Conservation (phyloP, 345 rosid genomes). For the Lepidium didymum region DNA sequence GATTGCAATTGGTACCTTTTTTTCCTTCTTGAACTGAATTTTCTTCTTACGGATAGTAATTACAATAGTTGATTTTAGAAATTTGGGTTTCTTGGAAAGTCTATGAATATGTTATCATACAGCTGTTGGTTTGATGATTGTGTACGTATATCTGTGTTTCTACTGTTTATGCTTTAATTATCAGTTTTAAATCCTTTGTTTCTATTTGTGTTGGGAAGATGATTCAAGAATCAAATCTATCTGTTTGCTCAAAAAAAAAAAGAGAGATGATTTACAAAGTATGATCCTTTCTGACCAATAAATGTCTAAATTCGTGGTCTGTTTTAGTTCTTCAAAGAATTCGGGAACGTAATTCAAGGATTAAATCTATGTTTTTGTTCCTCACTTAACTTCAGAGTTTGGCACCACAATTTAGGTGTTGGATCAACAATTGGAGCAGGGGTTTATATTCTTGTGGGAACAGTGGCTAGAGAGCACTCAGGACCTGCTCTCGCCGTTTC, state of each 20-base stretch:
- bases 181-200: neutral
- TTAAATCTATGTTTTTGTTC: neutral
- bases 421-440: constrained; percentile 99
- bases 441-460: constrained; percentile 94
- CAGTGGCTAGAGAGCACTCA: constrained; percentile 97
- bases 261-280: neutral
- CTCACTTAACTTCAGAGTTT: neutral
- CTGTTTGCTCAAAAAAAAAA: neutral
- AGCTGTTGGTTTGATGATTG: neutral
- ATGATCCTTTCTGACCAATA: neutral
- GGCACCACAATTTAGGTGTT: constrained; percentile 47
- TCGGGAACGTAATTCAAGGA: too few species aligned
- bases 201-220: neutral
- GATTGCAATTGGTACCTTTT: constrained; percentile 59
- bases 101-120: neutral
- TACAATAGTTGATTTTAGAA: neutral
- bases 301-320: neutral
- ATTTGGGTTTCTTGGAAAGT: neutral
- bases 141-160: neutral
- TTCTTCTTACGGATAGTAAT: neutral
- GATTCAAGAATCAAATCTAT: neutral
- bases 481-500: constrained; percentile 93
- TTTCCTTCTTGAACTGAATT: neutral
- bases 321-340: neutral
- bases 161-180: neutral